A percentile compares a stretch with the other conserved stretches of the same genome.
phyloP scores from a whole-genome alignment of 345 rosid species.

The Eutrema japonicum region DNA sequence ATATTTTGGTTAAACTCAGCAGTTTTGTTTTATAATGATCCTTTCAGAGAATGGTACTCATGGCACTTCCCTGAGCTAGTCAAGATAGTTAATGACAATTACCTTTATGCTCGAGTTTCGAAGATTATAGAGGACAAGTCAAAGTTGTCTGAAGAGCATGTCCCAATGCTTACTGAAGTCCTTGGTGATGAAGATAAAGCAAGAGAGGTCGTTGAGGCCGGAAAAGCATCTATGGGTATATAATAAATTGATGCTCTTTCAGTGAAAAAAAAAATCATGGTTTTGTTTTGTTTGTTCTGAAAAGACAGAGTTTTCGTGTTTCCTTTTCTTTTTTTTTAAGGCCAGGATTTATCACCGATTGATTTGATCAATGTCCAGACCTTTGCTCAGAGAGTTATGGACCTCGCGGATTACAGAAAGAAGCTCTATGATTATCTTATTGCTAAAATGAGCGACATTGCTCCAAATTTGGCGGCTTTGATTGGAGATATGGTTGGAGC shows the following conservation, averaged over 20 bases:
- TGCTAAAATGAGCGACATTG: background rate
- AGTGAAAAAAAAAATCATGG: background rate
- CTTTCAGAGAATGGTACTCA: slow-evolving; percentile 55
- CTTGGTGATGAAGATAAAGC: slow-evolving; percentile 23
- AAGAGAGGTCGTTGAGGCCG: slow-evolving; percentile 12
- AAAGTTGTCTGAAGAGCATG: slow-evolving; percentile 40
- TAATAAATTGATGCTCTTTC: background rate
- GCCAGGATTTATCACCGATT: slow-evolving; percentile 1
- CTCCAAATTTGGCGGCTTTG: slow-evolving; percentile 23
- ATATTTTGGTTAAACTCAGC: background rate
- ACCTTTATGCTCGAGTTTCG: slow-evolving; percentile 68
- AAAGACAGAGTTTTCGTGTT: background rate
- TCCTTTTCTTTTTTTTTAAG: background rate
- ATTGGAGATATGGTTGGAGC: slow-evolving; percentile 19
- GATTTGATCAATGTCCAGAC: slow-evolving; percentile 8
- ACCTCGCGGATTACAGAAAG: slow-evolving; percentile 6
- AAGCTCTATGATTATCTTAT: slow-evolving; percentile 3
- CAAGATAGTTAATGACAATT: slow-evolving; percentile 85
- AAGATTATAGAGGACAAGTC: slow-evolving; percentile 73
- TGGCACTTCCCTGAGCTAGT: slow-evolving; percentile 93
- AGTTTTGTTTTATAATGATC: background rate
- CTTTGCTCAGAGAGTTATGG: slow-evolving; percentile 5
- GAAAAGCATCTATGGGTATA: slow-evolving; percentile 11
- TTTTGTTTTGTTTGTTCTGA: background rate
- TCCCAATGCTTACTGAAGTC: slow-evolving; percentile 4